phyloP scores from a whole-genome alignment of 495 filamentous ascomycete genomes.

The Annulohypoxylon bovei region DNA sequence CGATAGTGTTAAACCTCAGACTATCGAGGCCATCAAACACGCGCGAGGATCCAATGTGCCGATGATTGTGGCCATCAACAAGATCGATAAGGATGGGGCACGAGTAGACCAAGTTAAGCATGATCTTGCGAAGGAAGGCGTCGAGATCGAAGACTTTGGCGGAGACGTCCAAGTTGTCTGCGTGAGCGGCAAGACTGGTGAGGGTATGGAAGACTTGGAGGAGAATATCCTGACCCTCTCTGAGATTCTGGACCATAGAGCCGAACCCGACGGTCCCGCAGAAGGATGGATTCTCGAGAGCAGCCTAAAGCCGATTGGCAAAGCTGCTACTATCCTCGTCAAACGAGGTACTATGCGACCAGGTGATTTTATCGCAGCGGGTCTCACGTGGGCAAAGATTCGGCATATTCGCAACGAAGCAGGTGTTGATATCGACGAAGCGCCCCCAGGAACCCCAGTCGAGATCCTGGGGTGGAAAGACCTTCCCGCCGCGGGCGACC shows the following conservation, averaged over 20 bases:
- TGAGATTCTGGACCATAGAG: conserved; percentile 89
- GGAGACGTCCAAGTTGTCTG: conserved; percentile 92
- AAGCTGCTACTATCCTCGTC: conserved; percentile 88
- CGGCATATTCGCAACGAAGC: conserved; percentile 86
- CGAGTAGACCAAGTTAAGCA: conserved; percentile 84
- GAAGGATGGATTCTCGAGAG: conserved; percentile 97
- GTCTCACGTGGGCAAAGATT: conserved; percentile 83
- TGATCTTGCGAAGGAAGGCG: conserved; percentile 83
- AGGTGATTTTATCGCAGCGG: conserved; percentile 89
- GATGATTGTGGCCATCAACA: conserved; percentile 98
- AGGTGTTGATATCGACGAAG: conserved; percentile 73
- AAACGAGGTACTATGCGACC: conserved; percentile 82
- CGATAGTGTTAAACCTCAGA: conserved; percentile 97
- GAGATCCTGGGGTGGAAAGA: conserved; percentile 96
- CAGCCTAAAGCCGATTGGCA: conserved; percentile 86
- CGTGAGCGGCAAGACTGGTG: conserved; percentile 92
- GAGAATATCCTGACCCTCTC: conserved; percentile 84
- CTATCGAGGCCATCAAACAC: conserved; percentile 95
- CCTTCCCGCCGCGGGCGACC: conserved; percentile 86
- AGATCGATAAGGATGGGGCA: conserved; percentile 87
- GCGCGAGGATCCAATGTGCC: conserved; percentile 90
- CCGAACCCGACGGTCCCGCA: conserved; percentile 76
- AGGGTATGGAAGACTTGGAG: conserved; percentile 91
- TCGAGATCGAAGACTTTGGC: conserved; percentile 94
- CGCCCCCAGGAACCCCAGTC: conserved; percentile 88